phyloP scores from a whole-genome alignment of 1,139 yeast genomes.

The Chernovozyma aurita region DNA sequence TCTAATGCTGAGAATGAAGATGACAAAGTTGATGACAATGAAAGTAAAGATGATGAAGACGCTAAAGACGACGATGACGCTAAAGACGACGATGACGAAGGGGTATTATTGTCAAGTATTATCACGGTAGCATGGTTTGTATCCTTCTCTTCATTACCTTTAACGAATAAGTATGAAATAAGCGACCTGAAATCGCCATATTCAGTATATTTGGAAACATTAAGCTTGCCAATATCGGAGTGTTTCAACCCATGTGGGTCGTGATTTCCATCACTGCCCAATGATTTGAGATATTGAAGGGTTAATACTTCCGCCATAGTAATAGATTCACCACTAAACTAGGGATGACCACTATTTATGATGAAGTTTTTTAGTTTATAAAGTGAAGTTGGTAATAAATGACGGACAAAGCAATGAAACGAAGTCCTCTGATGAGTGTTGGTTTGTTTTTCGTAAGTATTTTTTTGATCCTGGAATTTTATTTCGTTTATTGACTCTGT shows the following conservation, averaged over 20 bases:
- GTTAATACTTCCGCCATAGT: slow-evolving; percentile 12
- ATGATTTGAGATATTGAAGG: slow-evolving; percentile 6
- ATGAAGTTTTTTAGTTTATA: background rate
- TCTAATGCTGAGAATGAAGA: slow-evolving; percentile 13
- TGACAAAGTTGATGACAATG: background rate
- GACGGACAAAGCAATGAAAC: too few relatives aligned
- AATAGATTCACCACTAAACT: too few relatives aligned
- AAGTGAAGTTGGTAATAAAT: too few relatives aligned
- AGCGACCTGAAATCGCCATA: slow-evolving; percentile 10
- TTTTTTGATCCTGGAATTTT: too few relatives aligned
- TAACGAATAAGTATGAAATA: slow-evolving; percentile 24
- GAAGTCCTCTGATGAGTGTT: too few relatives aligned
- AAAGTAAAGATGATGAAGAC: background rate
- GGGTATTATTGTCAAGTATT: slow-evolving; percentile 17
- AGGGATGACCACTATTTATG: background rate
- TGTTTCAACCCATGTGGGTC: too few relatives aligned
- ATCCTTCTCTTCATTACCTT: slow-evolving; percentile 35
- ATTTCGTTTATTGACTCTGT: too few relatives aligned
- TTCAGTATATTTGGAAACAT: too few relatives aligned
- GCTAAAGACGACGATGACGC: background rate
- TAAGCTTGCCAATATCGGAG: too few relatives aligned
- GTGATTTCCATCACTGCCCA: too few relatives aligned
- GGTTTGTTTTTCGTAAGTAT: too few relatives aligned
- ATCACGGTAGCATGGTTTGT: slow-evolving; percentile 32
- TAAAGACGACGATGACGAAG: background rate